Conservation (phyloP, 306 rosid genomes). For the Casuarina glauca region DNA sequence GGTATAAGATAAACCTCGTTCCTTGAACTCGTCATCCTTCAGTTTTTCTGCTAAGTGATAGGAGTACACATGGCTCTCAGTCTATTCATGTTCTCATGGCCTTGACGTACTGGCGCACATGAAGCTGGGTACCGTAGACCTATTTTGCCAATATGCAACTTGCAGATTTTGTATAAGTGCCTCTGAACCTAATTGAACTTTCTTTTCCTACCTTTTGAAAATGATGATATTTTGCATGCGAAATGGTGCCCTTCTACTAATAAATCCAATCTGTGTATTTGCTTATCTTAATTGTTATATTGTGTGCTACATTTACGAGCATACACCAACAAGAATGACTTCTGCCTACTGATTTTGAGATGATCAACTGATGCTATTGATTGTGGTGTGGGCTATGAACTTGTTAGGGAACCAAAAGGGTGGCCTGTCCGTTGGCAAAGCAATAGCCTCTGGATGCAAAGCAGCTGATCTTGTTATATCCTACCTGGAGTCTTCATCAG, state of each 20-base stretch:
- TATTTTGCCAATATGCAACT: not conserved
- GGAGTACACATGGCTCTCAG: not conserved
- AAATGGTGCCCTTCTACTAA: not conserved
- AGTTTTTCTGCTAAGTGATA: not conserved
- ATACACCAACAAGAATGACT: not conserved
- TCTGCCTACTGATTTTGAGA: not conserved
- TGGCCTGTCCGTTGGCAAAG: conserved; percentile 86
- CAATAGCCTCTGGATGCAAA: conserved; percentile 85
- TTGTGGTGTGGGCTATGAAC: not conserved
- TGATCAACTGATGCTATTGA: not conserved
- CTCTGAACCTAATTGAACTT: not conserved
- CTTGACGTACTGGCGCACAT: not conserved
- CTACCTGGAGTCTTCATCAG: conserved; percentile 63
- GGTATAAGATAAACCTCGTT: not conserved
- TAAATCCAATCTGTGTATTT: not conserved
- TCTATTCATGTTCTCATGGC: not conserved
- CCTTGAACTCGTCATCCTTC: not conserved
- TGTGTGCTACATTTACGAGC: not conserved
- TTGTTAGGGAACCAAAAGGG: conserved; percentile 73
- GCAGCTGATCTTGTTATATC: conserved; percentile 89
- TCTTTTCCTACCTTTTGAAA: not conserved
- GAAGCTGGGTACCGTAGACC: not conserved
- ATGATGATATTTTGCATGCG: not conserved
- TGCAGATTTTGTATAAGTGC: not conserved
- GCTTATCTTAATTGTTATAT: not conserved